Conservation (phyloP, 345 rosid genomes). For the Trapa incisa region DNA sequence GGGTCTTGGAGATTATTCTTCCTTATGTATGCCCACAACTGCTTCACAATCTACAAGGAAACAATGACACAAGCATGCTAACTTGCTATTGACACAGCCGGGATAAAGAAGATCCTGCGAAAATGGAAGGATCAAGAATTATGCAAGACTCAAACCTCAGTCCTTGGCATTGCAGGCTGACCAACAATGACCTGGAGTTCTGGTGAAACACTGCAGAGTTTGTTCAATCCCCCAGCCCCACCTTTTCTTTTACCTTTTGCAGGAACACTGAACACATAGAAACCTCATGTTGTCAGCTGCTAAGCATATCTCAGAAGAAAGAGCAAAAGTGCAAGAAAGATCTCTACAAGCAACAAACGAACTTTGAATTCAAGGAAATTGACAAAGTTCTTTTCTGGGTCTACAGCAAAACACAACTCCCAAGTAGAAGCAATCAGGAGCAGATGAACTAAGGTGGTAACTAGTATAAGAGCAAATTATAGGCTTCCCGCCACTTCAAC, state of each 20-base stretch:
- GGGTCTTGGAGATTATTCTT: constrained; percentile 30
- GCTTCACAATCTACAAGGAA: constrained; percentile 20
- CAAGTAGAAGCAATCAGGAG: background rate
- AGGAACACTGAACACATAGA: constrained; percentile 8
- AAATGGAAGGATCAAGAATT: no score
- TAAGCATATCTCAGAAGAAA: background rate
- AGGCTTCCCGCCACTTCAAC: background rate
- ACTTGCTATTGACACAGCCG: background rate
- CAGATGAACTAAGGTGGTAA: background rate
- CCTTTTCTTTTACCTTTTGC: constrained; percentile 19
- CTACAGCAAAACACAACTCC: background rate
- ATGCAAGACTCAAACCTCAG: constrained; percentile 13
- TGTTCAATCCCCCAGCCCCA: constrained; percentile 27
- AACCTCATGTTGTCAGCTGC: background rate
- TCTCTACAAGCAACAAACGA: background rate
- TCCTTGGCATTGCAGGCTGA: constrained; percentile 24
- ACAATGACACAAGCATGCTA: background rate
- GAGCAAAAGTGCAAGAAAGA: no score
- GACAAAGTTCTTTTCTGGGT: background rate
- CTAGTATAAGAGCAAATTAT: background rate
- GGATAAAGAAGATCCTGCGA: background rate
- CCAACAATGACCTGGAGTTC: constrained; percentile 24
- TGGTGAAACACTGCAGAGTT: constrained; percentile 24
- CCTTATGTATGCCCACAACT: constrained; percentile 26
- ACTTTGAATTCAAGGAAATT: background rate